Conservation (phyloP, 176 grass and related monocot species). For the Pharus latifolius region DNA sequence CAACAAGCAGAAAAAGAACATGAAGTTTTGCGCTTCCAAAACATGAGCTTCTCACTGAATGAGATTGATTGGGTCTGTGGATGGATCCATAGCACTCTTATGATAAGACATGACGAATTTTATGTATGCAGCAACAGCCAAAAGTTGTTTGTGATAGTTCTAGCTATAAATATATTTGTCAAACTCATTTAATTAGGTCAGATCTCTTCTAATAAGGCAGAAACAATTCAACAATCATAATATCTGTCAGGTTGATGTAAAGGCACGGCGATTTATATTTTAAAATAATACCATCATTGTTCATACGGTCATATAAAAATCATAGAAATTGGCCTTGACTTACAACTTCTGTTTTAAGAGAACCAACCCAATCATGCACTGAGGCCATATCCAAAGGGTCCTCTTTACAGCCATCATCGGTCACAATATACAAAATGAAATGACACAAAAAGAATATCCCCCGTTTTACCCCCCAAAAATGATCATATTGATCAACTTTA, state of each 20-base stretch:
- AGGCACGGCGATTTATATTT: neutral
- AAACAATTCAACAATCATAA: neutral
- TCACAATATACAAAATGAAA: neutral
- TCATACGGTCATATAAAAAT: neutral
- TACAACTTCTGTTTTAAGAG: too few relatives aligned
- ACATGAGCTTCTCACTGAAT: neutral
- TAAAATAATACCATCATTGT: neutral
- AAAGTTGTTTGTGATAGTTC: neutral
- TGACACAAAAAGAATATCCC: neutral
- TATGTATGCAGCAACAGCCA: neutral
- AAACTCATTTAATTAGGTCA: neutral
- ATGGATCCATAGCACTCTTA: neutral
- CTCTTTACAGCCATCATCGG: neutral
- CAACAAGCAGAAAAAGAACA: neutral
- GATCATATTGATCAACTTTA: too few relatives aligned
- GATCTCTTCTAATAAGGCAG: neutral
- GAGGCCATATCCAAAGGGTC: neutral
- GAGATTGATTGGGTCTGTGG: neutral
- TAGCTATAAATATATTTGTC: neutral
- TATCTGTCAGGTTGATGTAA: constrained; percentile 13
- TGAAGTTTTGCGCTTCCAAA: neutral
- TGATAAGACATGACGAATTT: neutral
- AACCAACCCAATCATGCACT: neutral
- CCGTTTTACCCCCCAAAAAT: too few relatives aligned
- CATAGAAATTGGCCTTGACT: neutral